Percentiles rank a stretch among this genome's conserved stretches.
Evolutionary conservation across 768 basidiomycete genomes (phyloP).

Genomic region (Chlorophyllum brunneum): DNA sequence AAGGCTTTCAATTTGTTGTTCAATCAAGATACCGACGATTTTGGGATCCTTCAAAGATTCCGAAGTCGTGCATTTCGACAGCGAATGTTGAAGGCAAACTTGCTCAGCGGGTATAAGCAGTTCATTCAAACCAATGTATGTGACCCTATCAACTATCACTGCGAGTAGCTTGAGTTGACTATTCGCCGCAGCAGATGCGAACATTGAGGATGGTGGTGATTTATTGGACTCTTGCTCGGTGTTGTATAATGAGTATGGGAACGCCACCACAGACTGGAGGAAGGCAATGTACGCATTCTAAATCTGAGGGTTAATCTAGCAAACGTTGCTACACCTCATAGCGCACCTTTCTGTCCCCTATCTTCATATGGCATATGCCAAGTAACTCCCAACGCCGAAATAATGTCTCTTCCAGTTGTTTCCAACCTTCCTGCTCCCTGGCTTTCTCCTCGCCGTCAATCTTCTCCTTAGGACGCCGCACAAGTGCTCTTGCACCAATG

Average conservation of each 20-base stretch:
- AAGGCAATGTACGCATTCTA: constrained; percentile 64
- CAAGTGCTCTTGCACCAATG: constrained; percentile 47
- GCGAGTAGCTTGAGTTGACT: constrained; percentile 51
- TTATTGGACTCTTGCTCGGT: constrained; percentile 33
- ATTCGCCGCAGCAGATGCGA: constrained; percentile 31
- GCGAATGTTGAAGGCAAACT: constrained; percentile 40
- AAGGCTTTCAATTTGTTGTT: constrained; percentile 56
- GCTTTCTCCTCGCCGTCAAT: constrained; percentile 16
- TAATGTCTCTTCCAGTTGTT: constrained; percentile 58
- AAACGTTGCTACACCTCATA: too few species aligned
- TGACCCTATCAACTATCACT: constrained; percentile 58
- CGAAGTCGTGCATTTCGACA: constrained; percentile 8
- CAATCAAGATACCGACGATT: constrained; percentile 53
- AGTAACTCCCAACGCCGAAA: constrained; percentile 78
- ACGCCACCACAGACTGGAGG: constrained; percentile 44
- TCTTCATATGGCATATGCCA: constrained; percentile 73
- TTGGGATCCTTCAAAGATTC: constrained; percentile 7
- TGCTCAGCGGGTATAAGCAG: constrained; percentile 48
- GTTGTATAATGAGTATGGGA: constrained; percentile 44
- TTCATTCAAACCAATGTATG: constrained; percentile 66
- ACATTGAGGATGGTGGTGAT: constrained; percentile 27
- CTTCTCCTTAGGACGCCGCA: constrained; percentile 23
- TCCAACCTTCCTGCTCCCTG: constrained; percentile 40
- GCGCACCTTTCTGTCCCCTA: constrained; percentile 70
- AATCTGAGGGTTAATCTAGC: background rate